Evolutionary conservation across 345 rosid genomes (phyloP), one percentile per base, ranked within the genome.

Genomic region (Lepidium aucheri): DNA sequence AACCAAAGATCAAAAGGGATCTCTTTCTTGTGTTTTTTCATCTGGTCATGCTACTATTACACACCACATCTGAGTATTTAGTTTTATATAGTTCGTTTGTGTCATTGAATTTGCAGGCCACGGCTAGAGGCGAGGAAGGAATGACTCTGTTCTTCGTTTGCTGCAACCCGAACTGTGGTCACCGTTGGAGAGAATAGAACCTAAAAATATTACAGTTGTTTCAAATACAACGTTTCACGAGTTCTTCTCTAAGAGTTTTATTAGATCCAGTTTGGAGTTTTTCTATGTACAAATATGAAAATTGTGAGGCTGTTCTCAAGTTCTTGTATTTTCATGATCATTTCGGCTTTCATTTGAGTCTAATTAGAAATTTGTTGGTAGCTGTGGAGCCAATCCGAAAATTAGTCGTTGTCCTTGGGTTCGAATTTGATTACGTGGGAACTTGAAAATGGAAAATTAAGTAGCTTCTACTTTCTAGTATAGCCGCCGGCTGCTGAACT

Each of bases 61-160:
- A 28, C 22, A 7, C 50, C 22, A n/a, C 11, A 26, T 63, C 58
- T 45, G n/a, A 18, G 18, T 5, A 7, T 51, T 28, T 10, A 15
- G n/a, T 38, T 57, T 63, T 0, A 7, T 30, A 22, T 42, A 40
- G 26, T 72, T 22, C 0, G 1, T 14, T 28, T 15, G 47, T 63
- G 51, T 54, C 6, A 28, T 39, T 60, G 56, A 49, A 53, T 56
- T 6, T 79, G 58, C 80, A 87, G 94, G 88, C 90, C 9, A 79
- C 97, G 65, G 80, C 97, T 41, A 83, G 96, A 77, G 97, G 97
- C 4, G 97, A 90, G 81, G 99, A 90, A 70, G 95, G 95, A 53
- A 90, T 90, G 99, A 86, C 95, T 0, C 80, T 94, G 77, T 90
- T 86, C 65, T 88, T 86, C 33, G 99, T 94, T 32, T 90, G 99